Conservation (phyloP, 192 early-diverging fungal genomes). For the Cetraspora pellucida region DNA sequence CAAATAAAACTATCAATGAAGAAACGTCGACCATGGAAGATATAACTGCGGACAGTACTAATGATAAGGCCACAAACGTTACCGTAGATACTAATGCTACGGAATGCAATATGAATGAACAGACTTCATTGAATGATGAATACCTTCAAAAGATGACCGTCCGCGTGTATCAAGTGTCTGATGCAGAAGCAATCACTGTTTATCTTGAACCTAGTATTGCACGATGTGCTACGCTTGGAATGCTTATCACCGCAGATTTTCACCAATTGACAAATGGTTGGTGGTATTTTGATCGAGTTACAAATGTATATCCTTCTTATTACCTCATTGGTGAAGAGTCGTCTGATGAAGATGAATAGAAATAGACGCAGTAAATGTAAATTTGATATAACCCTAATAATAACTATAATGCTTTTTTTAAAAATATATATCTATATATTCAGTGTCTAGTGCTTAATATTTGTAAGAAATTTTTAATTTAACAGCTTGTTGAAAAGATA, state of each 20-base stretch:
- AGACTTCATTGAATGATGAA: background rate
- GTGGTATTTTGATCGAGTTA: conserved; percentile 35
- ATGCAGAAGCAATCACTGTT: background rate
- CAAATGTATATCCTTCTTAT: conserved; percentile 36
- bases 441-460: too few relatives aligned
- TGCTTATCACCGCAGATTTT: conserved; percentile 31
- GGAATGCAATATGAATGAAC: background rate
- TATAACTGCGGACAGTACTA: background rate
- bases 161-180: background rate
- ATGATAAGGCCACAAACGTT: background rate
- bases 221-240: background rate
- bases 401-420: too few relatives aligned
- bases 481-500: too few relatives aligned
- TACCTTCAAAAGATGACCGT: background rate
- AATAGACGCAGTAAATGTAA: too few relatives aligned
- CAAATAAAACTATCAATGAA: too few relatives aligned
- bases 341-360: conserved; percentile 12
- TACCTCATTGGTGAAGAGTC: background rate
- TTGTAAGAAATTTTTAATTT: too few relatives aligned
- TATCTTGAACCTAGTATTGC: background rate
- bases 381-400: too few relatives aligned
- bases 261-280: conserved; percentile 12
- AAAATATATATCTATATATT: too few relatives aligned
- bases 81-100: background rate
- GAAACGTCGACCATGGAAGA: background rate